Evolutionary conservation across 805 yeast genomes (phyloP), one percentile per base, ranked within the genome.

Genomic region (Kazachstania kunashirensis): DNA sequence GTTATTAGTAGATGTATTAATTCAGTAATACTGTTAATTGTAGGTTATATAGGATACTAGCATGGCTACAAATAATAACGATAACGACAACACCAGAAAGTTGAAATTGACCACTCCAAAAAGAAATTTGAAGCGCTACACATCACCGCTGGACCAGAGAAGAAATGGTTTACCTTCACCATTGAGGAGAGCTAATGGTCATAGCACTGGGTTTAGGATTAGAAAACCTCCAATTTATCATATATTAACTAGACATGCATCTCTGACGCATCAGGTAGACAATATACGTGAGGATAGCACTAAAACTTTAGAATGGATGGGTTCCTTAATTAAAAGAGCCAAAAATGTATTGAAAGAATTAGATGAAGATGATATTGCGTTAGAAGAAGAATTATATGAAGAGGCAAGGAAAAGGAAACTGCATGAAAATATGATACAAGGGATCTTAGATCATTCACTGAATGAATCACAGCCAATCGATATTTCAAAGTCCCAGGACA

Each of bases 311-410:
- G 20, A 36, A 19, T 51, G 53, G 55, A 33, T 53, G 11, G 37
- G 42, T 4, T 48, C 53, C 0, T 21, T 53, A 15, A 50, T 55
- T 14, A 24, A 29, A 12, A 50, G 48, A 39, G 59, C 59, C 12
- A 47, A 43, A 21, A 29, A 39, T 12, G 42, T 52, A 16, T 38
- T 55, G 26, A 37, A 42, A 11, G 31, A 45, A 2, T 15, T 49
- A 17, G 31, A 43, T 11, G 50, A 44, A 3, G 42, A 42, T 3
- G 36, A 29, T 15, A 10, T n/a, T 17, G 21, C 16, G 14, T 30
- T 35, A 8, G 24, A 33, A 18, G 31, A 18, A n/a, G 31, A 37
- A 17, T 10, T 33, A 13, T 32, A 30, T 10, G 37, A 38, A 10
- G 23, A 15, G 19, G 17, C 31, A 9, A 24, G 33, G 26, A 33